Evolutionary conservation across 176 grass and related monocot genomes (phyloP), one percentile per base, ranked within the genome.

Genomic region (Musa schizocarpa): DNA sequence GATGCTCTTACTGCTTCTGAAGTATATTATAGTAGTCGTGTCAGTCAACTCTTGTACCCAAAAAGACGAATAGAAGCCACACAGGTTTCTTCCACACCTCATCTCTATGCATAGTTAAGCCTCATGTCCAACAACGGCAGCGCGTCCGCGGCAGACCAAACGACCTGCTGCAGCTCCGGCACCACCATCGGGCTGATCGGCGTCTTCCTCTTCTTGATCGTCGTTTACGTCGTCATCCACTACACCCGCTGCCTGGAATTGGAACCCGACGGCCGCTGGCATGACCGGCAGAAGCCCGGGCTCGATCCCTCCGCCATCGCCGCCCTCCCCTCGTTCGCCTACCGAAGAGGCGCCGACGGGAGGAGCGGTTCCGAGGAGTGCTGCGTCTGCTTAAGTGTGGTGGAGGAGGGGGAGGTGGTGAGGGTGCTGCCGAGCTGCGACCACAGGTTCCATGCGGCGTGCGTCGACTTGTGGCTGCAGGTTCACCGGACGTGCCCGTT

Each of bases 401-500:
- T 96, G 22, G 84, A 85, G 16, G 92, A 89, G 43, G 89, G 80
- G 9, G 86, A 92, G 75, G 78, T 72, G 34, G 89, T 85, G 71
- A 74, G 92, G 85, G 25, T 79, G 50, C 79, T 96, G 19, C 82
- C 78, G 0, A 78, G 55, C 5, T 96, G 92, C 84, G 74, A 74
- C 54, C 89, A 96, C 72, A 8, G 77, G 57, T 91, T 96, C 52
- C 92, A 89, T 73, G 54, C 56, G 24, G 84, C 73, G 74, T 92
- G 88, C 80, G 61, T 91, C 51, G 92, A 91, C 61, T 17, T 85
- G 48, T 96, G 88, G 92, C 82, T 96, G 77, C 53, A 69, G 69
- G 77, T 80, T 8, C 71, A 81, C 69, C 77, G 74, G 43, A 80
- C 92, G 50, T 96, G 88, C 73, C 92, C 88, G 9, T 72, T 96